Base-by-base conservation (phyloP, 1,284 basidiomycete genomes). In the Gymnopus androsaceus region DNA sequence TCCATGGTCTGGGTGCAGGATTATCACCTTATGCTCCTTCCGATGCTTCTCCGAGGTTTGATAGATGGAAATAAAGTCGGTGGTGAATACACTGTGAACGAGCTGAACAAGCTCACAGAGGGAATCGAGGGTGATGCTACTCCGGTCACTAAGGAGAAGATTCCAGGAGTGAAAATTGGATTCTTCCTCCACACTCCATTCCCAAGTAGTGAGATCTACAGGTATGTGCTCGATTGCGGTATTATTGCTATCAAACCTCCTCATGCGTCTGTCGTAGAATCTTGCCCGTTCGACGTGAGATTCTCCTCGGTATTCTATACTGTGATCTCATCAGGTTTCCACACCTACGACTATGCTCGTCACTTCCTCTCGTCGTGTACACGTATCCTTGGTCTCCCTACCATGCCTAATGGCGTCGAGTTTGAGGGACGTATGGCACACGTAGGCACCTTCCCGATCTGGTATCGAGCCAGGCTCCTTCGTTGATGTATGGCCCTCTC, bases 1-100 rank as follows among this genome's bases (percentile, higher is more conserved):
- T 87, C 95, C 57, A 95, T 98, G 86, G 94, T 99, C 46, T 99
- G 96, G 96, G 97, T 99, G 1, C 95, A 98, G 72, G 95, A 96
- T 71, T 97, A 97, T 69, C 94, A 97, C 69, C 83, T 98, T 57
- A 98, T 98, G 95, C 90, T 99, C 55, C 85, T 98, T 5, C 97
- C 97, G 11, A 90, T 98, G 86, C 83, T 98, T 61, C 82, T 98
- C 14, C 87, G 96, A 51, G 87, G 88, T 11, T 82, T 98, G 55
- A 84, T 98, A 65, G 92, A 95, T 55, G 92, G 89, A 15, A 75
- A 77, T 31, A 72, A 77, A 34, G 73, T 76, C 48, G 80, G 82
- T 59, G 84, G 86, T 28, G 82, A 84, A 57, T 82, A 85, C 66
- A 86, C 84, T 34, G 78, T 76, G 49, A 77, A 76, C 54, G 92